Conservation (phyloP, 1,284 basidiomycete genomes). For the Coniophora puteana region DNA sequence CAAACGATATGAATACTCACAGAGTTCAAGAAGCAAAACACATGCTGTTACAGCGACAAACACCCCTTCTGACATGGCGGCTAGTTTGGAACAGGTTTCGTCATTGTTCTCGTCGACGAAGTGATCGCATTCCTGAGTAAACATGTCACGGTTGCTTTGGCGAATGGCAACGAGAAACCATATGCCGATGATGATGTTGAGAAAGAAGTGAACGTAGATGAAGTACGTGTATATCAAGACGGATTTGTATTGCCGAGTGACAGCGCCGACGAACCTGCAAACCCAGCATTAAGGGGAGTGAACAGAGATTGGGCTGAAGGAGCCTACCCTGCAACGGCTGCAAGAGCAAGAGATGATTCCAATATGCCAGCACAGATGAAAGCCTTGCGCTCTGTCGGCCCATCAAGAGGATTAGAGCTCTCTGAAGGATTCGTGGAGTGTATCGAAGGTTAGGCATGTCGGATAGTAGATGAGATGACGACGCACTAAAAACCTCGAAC, state of each 20-base stretch:
- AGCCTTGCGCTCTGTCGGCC: conserved; percentile 33
- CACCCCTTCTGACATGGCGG: conserved; percentile 39
- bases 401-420: conserved; percentile 30
- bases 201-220: conserved; percentile 51
- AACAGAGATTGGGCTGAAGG: not conserved
- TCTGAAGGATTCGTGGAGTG: not conserved
- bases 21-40: conserved; percentile 49
- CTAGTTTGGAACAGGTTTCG: conserved; percentile 42
- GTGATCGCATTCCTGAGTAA: conserved; percentile 41
- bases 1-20: conserved; percentile 32
- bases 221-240: conserved; percentile 53
- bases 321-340: conserved; percentile 52
- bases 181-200: conserved; percentile 50
- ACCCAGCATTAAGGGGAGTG: conserved; percentile 1
- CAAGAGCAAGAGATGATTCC: conserved; percentile 48
- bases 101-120: conserved; percentile 38
- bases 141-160: conserved; percentile 38
- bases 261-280: conserved; percentile 51
- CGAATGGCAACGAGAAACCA: conserved; percentile 51
- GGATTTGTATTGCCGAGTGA: conserved; percentile 58
- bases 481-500: conserved; percentile 56
- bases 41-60: conserved; percentile 42
- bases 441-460: conserved; percentile 2
- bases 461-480: not conserved
- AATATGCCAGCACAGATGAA: conserved; percentile 47